phyloP scores from a whole-genome alignment of 2,329 filamentous ascomycete species.

The Pestalotiopsis sp. region DNA sequence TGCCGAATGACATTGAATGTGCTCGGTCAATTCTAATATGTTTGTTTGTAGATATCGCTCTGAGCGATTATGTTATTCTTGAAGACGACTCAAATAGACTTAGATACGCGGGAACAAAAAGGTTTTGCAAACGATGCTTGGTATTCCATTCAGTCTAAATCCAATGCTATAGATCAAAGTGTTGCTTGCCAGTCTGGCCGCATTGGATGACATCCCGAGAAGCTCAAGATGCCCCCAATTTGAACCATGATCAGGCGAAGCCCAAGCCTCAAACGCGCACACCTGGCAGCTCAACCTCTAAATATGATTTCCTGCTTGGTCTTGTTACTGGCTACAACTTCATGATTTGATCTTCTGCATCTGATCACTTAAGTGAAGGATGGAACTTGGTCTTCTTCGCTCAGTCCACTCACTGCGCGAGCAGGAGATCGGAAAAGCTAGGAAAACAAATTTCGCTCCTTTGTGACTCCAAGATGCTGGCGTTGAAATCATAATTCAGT shows the following conservation, averaged over 20 bases:
- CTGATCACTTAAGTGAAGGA: background rate
- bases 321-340: background rate
- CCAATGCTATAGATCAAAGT: background rate
- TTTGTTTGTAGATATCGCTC: background rate
- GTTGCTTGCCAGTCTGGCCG: background rate
- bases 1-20: too few relatives aligned
- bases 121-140: background rate
- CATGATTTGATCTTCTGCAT: background rate
- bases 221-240: background rate
- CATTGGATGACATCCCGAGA: background rate
- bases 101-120: background rate
- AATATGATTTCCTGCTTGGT: background rate
- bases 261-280: background rate
- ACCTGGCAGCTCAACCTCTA: background rate
- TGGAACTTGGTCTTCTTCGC: background rate
- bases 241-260: background rate
- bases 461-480: background rate
- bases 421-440: background rate
- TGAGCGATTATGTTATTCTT: background rate
- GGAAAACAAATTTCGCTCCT: background rate
- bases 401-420: background rate
- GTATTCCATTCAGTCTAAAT: background rate
- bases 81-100: background rate
- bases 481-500: background rate
- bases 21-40: too few relatives aligned